Percentiles rank a stretch among this genome's conserved stretches.
phyloP scores from a whole-genome alignment of 768 basidiomycete species.

The Tylopilus felleus region DNA sequence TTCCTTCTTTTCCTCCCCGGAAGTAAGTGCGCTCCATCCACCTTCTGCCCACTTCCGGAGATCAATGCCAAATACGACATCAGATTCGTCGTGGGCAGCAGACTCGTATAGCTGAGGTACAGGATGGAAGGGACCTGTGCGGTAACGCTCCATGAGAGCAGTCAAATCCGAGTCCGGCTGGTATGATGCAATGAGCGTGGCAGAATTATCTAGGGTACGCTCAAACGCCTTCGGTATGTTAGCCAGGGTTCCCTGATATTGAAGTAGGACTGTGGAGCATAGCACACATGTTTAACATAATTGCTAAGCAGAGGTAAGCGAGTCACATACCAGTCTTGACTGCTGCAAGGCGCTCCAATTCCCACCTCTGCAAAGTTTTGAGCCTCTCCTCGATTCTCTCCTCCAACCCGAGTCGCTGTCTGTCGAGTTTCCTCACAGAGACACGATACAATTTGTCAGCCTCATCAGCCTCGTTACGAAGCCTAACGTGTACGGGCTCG shows the following conservation, averaged over 20 bases:
- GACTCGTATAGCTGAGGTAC: constrained; percentile 83
- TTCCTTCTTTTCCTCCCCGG: constrained; percentile 58
- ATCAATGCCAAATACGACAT: constrained; percentile 90
- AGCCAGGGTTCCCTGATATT: constrained; percentile 79
- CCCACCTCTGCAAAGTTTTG: constrained; percentile 80
- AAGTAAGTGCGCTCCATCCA: constrained; percentile 59
- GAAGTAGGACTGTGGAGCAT: constrained; percentile 58
- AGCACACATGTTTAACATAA: not conserved
- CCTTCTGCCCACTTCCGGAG: constrained; percentile 88
- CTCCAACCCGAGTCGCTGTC: constrained; percentile 82
- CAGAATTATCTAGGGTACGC: constrained; percentile 63
- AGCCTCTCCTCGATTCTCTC: constrained; percentile 82
- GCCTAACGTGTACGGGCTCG: constrained; percentile 67
- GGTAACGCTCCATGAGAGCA: constrained; percentile 87
- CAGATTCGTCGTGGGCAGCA: constrained; percentile 75
- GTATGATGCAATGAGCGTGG: constrained; percentile 75
- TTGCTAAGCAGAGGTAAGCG: not conserved
- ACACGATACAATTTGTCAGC: constrained; percentile 79
- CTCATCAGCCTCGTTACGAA: constrained; percentile 74
- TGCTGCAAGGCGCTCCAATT: constrained; percentile 75
- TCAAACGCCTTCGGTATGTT: constrained; percentile 68
- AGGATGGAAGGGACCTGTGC: constrained; percentile 92
- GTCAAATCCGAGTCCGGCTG: constrained; percentile 85
- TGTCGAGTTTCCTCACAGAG: constrained; percentile 77
- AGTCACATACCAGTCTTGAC: constrained; percentile 70